phyloP scores from a whole-genome alignment of 257 asterid species.

The Capsicum baccatum region DNA sequence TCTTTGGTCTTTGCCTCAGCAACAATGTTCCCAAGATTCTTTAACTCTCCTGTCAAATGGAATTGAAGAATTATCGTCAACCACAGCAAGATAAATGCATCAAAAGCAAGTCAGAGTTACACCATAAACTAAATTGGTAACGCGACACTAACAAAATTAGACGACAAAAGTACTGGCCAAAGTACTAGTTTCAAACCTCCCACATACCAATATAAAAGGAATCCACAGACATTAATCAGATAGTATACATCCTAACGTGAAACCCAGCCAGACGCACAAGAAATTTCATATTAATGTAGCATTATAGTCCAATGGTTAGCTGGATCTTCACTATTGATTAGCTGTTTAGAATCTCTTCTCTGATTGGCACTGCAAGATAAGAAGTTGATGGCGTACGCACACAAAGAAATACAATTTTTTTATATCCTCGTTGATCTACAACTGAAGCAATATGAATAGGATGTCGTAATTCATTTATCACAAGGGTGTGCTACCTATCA shows the following conservation, averaged over 20 bases:
- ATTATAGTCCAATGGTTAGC: background rate
- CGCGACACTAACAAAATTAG: background rate
- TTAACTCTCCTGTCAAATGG: constrained; percentile 60
- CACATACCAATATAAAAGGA: constrained; percentile 8
- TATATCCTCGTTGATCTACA: background rate
- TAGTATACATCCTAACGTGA: background rate
- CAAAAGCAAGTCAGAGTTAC: background rate
- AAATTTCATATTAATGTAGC: background rate
- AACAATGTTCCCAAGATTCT: constrained; percentile 56
- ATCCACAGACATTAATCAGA: background rate
- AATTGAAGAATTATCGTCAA: background rate
- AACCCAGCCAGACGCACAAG: background rate
- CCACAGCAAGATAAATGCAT: background rate
- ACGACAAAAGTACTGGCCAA: background rate
- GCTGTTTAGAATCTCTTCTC: background rate
- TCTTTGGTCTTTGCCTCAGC: constrained; percentile 58
- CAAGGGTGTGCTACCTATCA: background rate
- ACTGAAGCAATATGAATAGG: constrained; percentile 10
- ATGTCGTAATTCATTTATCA: constrained; percentile 7
- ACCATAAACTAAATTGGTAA: background rate
- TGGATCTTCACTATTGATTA: background rate
- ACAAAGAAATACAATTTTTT: background rate
- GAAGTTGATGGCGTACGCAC: background rate
- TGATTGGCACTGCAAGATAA: constrained; percentile 9
- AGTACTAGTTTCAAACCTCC: background rate